Evolutionary conservation across 2,329 filamentous ascomycete species (phyloP), one percentile per base, ranked within the genome.

Genomic region (Aspergillus texensis): DNA sequence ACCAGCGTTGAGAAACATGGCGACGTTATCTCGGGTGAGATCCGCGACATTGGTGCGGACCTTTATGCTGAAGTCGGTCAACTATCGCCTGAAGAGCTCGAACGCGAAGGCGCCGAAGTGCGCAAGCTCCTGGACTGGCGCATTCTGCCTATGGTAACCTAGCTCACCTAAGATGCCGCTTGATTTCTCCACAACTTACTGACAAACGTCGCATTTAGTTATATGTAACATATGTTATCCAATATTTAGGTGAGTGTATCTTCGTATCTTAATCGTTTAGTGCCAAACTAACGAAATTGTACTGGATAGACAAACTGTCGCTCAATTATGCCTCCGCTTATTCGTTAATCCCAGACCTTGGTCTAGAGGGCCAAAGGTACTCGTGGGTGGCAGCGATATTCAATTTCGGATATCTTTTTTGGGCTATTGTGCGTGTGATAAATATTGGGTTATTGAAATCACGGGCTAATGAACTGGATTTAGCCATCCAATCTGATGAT

Each of bases 21-120:
- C 43, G 66, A 68, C 52, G 46, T 72, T 36, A 61, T 54, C 16
- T 52, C 70, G 28, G 72, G 70, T n/a, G 68, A 68, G 30, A 62
- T 70, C 41, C 64, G 66, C 39, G 80, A 83, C 67, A 82, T 83
- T 39, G 80, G 76, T 30, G 80, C 79, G 6, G 75, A 81, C 26
- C 70, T 83, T n/a, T 83, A 79, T 61, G 73, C 79, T 10, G 81
- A 83, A 69, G 78, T 78, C 4, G 75, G 76, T 39, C 78, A 81
- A 43, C 77, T 82, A 41, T 77, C 79, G 0, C 66, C 75, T 21
- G 79, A 81, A 69, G 80, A 83, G 67, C 68, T 84, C 12, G 79
- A 81, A 58, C 72, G 69, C 1, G 80, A 83, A 64, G 74, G 79
- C 5, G 75, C 75, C 19, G 65, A 75, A 19, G 81, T 83, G 5